Evolutionary conservation across 371 early-diverging fungal genomes (phyloP), one percentile per base, ranked within the genome.

Genomic region (Synchytrium microbalum): DNA sequence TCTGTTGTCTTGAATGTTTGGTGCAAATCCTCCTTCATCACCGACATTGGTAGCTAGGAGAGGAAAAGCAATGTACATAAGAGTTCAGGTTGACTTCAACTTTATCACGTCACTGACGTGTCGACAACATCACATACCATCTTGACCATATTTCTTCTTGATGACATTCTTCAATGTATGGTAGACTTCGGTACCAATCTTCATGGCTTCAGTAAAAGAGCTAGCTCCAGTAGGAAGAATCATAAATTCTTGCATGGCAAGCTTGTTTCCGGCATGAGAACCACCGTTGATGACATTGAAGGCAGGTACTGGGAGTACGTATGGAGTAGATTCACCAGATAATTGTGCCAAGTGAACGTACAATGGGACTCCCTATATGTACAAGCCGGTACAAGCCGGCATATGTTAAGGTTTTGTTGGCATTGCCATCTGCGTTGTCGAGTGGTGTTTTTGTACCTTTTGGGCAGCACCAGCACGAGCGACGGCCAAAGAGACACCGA

Each of bases 281-380:
- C 99, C 99, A 75, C 99, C 99, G 84, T 99, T 99, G 81, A 99
- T 92, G 67, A 99, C 95, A 82, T 99, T 99, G 85, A 99, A 96
- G 66, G 93, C 86, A 38, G 99, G 98, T 28, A 95, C 92, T 57
- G 99, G 99, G 60, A 98, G 86, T 64, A 92, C 90, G 70, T 88
- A 88, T 67, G 88, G 88, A 65, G 83, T 84, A 79, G 86, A 88
- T 75, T 85, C 81, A 63, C 79, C 75, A 59, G 94, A 84, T 46
- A 97, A 79, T 64, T 90, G 89, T 62, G 89, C 88, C 69, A 98
- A 78, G 85, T 98, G 96, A 66, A 84, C 77, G 81, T 90, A 95
- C 63, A 98, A 86, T 28, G 93, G 93, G 25, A 95, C 86, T 58
- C 84, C 86, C 84, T 91, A 38, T 52, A 58, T n/a, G 8, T 61